Evolutionary conservation across 2,329 filamentous ascomycete species (phyloP).

Genomic region (Cryphonectria carpinicola): DNA sequence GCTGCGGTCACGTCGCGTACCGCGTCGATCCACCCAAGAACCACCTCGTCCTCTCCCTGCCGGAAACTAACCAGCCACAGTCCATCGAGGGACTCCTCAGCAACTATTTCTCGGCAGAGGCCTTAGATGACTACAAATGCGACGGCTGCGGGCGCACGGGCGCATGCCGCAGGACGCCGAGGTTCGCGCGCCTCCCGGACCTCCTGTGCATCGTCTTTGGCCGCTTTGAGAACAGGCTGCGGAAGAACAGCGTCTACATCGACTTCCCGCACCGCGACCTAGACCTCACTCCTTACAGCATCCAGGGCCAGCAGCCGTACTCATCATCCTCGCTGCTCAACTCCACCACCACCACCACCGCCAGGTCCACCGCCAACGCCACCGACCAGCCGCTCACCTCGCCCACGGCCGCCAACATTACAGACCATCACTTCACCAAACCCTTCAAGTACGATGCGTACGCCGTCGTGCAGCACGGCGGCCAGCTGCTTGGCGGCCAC

Average conservation of each 20-base stretch:
- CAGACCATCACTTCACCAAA: slow-evolving; percentile 47
- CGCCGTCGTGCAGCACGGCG: slow-evolving; percentile 81
- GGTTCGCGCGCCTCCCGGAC: slow-evolving; percentile 77
- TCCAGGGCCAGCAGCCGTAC: slow-evolving; percentile 40
- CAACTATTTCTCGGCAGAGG: slow-evolving; percentile 71
- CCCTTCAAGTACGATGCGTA: slow-evolving; percentile 85
- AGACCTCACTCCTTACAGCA: slow-evolving; percentile 52
- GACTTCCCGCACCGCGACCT: slow-evolving; percentile 77
- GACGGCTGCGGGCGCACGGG: slow-evolving; percentile 72
- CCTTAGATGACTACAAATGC: slow-evolving; percentile 72
- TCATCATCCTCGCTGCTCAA: slow-evolving; percentile 7
- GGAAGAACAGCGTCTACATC: slow-evolving; percentile 73
- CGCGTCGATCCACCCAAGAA: slow-evolving; percentile 52
- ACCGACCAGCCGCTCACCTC: slow-evolving; percentile 31
- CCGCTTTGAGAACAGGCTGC: slow-evolving; percentile 50
- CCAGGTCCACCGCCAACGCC: slow-evolving; percentile 31
- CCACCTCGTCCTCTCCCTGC: slow-evolving; percentile 55
- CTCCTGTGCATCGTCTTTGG: slow-evolving; percentile 80
- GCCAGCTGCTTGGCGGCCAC: slow-evolving; percentile 72
- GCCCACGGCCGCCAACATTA: slow-evolving; percentile 33
- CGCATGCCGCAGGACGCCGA: slow-evolving; percentile 71
- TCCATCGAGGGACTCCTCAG: slow-evolving; percentile 66
- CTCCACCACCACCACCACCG: not conserved
- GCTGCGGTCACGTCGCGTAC: slow-evolving; percentile 54
- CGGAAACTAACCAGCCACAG: slow-evolving; percentile 33